These are phyloP conservation scores for Colletotrichum sp. DNA, from an alignment of 2,329 filamentous ascomycete genomes.

Conservation along the genomic window DNA sequence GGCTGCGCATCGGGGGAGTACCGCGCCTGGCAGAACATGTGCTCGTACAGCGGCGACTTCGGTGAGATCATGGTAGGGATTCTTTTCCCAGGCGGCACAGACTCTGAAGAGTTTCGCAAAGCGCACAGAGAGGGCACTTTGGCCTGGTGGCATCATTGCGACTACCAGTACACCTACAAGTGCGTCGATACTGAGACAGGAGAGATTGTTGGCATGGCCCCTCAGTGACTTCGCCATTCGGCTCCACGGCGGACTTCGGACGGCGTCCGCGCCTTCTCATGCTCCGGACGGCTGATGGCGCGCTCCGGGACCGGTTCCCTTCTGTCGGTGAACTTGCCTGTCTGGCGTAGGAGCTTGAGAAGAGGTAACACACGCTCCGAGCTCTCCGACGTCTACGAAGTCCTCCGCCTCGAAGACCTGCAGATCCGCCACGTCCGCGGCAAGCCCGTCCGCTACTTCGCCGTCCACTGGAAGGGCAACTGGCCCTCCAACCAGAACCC, in stretches of 20 bases:
- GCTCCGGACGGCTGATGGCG: too few relatives aligned
- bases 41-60: slow-evolving; percentile 59
- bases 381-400: slow-evolving; percentile 38
- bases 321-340: too few relatives aligned
- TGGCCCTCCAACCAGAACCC: slow-evolving; percentile 63
- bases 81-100: slow-evolving; percentile 41
- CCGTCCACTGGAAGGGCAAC: slow-evolving; percentile 61
- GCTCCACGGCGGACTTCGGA: too few relatives aligned
- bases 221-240: too few relatives aligned
- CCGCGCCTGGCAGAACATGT: slow-evolving; percentile 62
- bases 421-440: slow-evolving; percentile 41
- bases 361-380: neutral
- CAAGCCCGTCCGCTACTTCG: slow-evolving; percentile 46
- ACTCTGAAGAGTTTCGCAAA: slow-evolving; percentile 43
- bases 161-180: slow-evolving; percentile 51
- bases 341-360: too few relatives aligned
- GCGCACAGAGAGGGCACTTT: slow-evolving; percentile 46
- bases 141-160: slow-evolving; percentile 40
- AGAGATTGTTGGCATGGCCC: slow-evolving; percentile 50
- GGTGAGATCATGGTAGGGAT: slow-evolving; percentile 45
- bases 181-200: slow-evolving; percentile 48
- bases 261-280: too few relatives aligned
- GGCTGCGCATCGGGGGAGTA: slow-evolving; percentile 56
- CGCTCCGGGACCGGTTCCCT: too few relatives aligned
- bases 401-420: slow-evolving; percentile 29